phyloP scores from a whole-genome alignment of 495 filamentous ascomycete species.

The Annulohypoxylon maeteangense region DNA sequence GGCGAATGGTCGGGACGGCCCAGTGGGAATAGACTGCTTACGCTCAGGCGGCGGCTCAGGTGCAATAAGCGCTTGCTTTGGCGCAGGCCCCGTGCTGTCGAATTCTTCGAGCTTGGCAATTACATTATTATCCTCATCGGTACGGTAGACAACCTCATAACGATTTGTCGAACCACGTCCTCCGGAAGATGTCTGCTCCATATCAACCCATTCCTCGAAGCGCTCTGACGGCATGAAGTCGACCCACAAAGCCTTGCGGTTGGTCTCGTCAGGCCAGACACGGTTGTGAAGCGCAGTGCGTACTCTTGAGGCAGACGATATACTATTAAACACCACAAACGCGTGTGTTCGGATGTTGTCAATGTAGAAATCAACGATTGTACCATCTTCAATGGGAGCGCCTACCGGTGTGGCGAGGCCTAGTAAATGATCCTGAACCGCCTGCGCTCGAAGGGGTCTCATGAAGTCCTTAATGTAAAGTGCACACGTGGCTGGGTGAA shows the following conservation, averaged over 20 bases:
- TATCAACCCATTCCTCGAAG: constrained; percentile 77
- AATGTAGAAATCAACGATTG: constrained; percentile 76
- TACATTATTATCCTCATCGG: constrained; percentile 64
- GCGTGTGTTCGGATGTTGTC: constrained; percentile 90
- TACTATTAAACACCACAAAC: constrained; percentile 74
- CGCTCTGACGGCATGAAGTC: constrained; percentile 88
- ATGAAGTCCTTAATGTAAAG: constrained; percentile 94
- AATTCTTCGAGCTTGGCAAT: constrained; percentile 62
- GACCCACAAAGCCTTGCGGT: constrained; percentile 84
- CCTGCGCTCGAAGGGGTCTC: constrained; percentile 77
- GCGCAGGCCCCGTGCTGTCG: constrained; percentile 36
- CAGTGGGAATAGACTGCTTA: constrained; percentile 50
- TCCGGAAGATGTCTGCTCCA: constrained; percentile 66
- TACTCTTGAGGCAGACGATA: constrained; percentile 79
- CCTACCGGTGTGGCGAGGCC: constrained; percentile 71
- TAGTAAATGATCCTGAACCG: constrained; percentile 73
- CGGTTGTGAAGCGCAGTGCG: constrained; percentile 78
- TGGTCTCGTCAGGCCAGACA: constrained; percentile 88
- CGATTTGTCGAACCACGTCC: constrained; percentile 61
- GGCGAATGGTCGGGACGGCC: constrained; percentile 50
- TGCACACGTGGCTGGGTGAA: constrained; percentile 84
- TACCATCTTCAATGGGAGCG: constrained; percentile 57
- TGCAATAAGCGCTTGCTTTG: constrained; percentile 27
- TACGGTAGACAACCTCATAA: constrained; percentile 57
- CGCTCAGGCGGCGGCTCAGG: constrained; percentile 38